phyloP scores from a whole-genome alignment of 805 yeast species.

The Kockiozyma suomiensis region DNA sequence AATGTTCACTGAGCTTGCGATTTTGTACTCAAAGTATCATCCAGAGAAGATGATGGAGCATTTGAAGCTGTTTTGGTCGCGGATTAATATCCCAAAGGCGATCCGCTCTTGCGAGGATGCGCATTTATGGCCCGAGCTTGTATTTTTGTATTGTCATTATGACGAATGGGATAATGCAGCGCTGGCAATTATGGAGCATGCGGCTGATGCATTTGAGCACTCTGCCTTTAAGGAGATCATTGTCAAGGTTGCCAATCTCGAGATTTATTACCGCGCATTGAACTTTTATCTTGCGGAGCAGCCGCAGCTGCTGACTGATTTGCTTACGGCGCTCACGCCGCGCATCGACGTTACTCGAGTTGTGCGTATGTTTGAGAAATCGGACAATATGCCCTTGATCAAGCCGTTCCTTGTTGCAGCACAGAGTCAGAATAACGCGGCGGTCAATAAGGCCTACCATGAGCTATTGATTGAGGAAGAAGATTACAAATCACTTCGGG shows the following conservation, averaged over 20 bases:
- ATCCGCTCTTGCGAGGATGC: conserved; percentile 90
- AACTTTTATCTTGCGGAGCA: conserved; percentile 91
- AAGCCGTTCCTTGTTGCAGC: conserved; percentile 94
- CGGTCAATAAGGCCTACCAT: conserved; percentile 94
- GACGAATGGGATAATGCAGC: conserved; percentile 99
- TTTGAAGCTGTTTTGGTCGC: conserved; percentile 95
- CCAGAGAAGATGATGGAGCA: conserved; percentile 95
- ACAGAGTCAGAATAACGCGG: conserved; percentile 82
- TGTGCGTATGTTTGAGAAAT: conserved; percentile 88
- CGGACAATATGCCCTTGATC: conserved; percentile 94
- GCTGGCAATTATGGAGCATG: conserved; percentile 91
- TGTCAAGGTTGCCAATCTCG: conserved; percentile 93
- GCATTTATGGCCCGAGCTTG: conserved; percentile 94
- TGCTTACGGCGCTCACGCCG: conserved; percentile 79
- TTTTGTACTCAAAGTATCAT: conserved; percentile 84
- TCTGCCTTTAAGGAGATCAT: conserved; percentile 90
- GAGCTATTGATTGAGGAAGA: conserved; percentile 94
- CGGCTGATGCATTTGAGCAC: conserved; percentile 92
- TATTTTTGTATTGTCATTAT: conserved; percentile 95
- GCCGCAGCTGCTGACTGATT: conserved; percentile 86
- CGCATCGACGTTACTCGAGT: conserved; percentile 89
- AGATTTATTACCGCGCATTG: conserved; percentile 95
- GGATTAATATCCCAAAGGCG: conserved; percentile 96
- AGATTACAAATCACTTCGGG: conserved; percentile 86
- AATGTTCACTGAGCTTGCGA: conserved; percentile 95